Percentiles rank a stretch among this genome's conserved stretches.
These are phyloP conservation scores for Dendrobium catenatum DNA, from an alignment of 106 monocot genomes.

Conservation along the genomic window DNA sequence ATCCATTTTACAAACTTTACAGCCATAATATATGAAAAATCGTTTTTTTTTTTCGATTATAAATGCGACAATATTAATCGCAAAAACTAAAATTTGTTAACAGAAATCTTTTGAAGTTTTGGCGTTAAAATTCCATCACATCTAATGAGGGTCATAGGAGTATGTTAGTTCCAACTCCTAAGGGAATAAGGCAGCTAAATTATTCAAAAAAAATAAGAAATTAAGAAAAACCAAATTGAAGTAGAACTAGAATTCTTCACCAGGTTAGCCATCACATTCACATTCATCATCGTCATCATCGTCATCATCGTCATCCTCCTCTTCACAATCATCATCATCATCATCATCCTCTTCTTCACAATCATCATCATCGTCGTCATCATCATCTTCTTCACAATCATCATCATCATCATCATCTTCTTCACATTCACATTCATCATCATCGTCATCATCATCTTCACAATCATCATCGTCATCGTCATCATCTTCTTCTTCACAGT, in stretches of 20 bases:
- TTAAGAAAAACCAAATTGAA: not conserved
- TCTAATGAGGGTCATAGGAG: not conserved
- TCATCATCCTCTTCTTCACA: not conserved
- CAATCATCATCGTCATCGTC: not conserved
- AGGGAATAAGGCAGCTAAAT: not conserved
- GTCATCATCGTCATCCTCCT: not conserved
- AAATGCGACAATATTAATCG: not conserved
- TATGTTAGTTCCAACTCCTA: not conserved
- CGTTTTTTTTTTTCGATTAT: not conserved
- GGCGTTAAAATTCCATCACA: no score
- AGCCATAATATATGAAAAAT: no score
- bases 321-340: not conserved
- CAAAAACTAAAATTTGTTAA: not conserved
- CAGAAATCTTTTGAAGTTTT: no score
- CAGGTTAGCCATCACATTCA: not conserved
- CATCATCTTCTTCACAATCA: not conserved
- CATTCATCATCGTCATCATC: constrained; percentile 8
- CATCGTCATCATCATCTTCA: not conserved
- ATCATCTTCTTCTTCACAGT: constrained; percentile 5
- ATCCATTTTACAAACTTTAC: no score
- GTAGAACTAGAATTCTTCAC: not conserved
- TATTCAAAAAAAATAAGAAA: not conserved
- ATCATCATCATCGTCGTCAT: not conserved
- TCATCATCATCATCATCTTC: not conserved
- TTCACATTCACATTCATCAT: not conserved